Conservation (phyloP, 768 basidiomycete genomes). For the Macrolepiota fuliginosa region DNA sequence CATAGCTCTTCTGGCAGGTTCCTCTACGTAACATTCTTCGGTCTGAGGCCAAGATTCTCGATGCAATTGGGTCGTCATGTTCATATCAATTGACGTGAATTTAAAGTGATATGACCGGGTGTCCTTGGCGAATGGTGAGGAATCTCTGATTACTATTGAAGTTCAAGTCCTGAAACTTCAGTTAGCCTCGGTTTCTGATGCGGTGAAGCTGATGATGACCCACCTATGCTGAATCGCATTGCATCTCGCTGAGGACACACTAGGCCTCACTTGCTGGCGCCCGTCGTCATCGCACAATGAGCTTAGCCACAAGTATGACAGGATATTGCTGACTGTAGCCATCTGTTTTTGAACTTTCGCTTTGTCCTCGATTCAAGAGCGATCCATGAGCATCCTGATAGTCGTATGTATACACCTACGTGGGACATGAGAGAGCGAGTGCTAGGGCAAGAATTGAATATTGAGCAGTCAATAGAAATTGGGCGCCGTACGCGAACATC, state of each 20-base stretch:
- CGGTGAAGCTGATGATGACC: neutral
- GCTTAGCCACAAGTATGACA: neutral
- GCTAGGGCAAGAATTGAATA: neutral
- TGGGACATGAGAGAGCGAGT: neutral
- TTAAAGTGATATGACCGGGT: neutral
- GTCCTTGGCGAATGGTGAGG: neutral
- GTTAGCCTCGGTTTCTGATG: neutral
- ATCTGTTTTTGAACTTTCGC: neutral
- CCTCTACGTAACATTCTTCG: conserved; percentile 33
- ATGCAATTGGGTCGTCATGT: conserved; percentile 31
- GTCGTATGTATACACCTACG: neutral
- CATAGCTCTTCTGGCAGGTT: conserved; percentile 19
- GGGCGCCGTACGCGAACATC: conserved; percentile 1
- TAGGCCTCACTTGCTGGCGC: no score
- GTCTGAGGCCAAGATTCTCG: conserved; percentile 28
- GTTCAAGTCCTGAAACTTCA: neutral
- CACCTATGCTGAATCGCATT: neutral
- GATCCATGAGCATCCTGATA: no score
- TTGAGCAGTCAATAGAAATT: neutral
- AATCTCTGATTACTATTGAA: neutral
- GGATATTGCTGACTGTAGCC: neutral
- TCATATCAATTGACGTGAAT: conserved; percentile 21
- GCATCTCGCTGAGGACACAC: neutral
- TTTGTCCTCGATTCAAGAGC: neutral
- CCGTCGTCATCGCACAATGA: neutral